A percentile compares a stretch with the other conserved stretches of the same genome.
Evolutionary conservation across 2,329 filamentous ascomycete species (phyloP).

Genomic region (Colletotrichum salicis): DNA sequence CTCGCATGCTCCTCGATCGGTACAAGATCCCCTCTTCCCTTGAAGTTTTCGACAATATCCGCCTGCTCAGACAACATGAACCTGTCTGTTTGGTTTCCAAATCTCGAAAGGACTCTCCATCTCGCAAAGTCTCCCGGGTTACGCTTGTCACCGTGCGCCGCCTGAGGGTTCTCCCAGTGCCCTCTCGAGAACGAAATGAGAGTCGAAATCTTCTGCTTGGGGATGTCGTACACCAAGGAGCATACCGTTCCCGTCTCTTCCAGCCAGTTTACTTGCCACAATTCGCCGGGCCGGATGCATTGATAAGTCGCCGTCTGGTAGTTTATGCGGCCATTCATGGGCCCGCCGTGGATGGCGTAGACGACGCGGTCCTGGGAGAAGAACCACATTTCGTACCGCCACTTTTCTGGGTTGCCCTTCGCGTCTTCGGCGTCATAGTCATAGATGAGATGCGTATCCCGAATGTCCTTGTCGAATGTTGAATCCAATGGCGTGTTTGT

Average conservation of each 20-base stretch:
- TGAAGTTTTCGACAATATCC: constrained; percentile 59
- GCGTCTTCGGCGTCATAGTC: constrained; percentile 62
- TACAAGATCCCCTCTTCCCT: constrained; percentile 58
- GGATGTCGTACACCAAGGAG: constrained; percentile 66
- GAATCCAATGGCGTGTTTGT: constrained; percentile 37
- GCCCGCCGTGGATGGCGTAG: constrained; percentile 69
- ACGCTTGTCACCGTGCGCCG: constrained; percentile 67
- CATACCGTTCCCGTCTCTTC: constrained; percentile 69
- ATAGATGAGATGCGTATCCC: constrained; percentile 65
- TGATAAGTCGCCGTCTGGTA: constrained; percentile 66
- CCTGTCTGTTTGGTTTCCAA: constrained; percentile 62
- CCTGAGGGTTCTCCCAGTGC: constrained; percentile 62
- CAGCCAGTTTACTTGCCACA: constrained; percentile 71
- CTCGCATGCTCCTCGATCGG: constrained; percentile 51
- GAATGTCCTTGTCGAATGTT: constrained; percentile 61
- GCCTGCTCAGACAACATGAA: constrained; percentile 65
- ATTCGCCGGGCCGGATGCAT: constrained; percentile 65
- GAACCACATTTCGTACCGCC: constrained; percentile 72
- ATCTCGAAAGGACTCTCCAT: constrained; percentile 60
- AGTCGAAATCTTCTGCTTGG: constrained; percentile 58
- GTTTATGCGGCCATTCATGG: constrained; percentile 66
- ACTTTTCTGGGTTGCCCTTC: constrained; percentile 64
- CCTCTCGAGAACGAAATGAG: constrained; percentile 65
- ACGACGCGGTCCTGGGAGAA: constrained; percentile 64
- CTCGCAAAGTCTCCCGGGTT: constrained; percentile 60